phyloP scores from a whole-genome alignment of 2,329 filamentous ascomycete species.

The Fusarium aywerte region DNA sequence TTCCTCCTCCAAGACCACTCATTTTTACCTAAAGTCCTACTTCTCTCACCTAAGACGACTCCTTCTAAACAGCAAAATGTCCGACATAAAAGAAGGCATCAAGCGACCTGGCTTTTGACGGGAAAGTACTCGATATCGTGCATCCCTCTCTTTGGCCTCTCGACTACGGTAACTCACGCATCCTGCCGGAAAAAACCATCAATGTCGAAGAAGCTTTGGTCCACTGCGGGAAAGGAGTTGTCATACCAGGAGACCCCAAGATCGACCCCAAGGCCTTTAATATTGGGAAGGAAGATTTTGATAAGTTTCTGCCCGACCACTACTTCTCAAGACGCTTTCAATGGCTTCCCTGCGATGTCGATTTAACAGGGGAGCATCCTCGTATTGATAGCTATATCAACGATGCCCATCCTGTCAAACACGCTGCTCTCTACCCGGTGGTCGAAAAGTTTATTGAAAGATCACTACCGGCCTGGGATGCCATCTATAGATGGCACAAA shows the following conservation, averaged over 20 bases:
- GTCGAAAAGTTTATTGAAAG: conserved; percentile 56
- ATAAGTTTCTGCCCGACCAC: not conserved
- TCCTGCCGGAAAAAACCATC: conserved; percentile 50
- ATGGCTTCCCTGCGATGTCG: conserved; percentile 63
- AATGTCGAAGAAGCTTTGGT: conserved; percentile 54
- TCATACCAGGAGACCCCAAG: conserved; percentile 34
- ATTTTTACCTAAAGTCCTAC: too few relatives aligned
- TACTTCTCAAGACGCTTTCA: conserved; percentile 49
- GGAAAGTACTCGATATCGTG: conserved; percentile 36
- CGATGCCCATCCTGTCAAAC: conserved; percentile 59
- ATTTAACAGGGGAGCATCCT: conserved; percentile 51
- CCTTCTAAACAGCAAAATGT: too few relatives aligned
- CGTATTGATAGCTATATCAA: conserved; percentile 64
- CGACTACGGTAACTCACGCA: conserved; percentile 43
- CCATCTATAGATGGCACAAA: conserved; percentile 48
- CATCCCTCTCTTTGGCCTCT: conserved; percentile 44
- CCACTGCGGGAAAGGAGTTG: conserved; percentile 49
- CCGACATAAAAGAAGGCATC: too few relatives aligned
- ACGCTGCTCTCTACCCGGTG: conserved; percentile 53
- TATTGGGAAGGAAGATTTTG: not conserved
- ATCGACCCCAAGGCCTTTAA: not conserved
- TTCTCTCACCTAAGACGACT: too few relatives aligned
- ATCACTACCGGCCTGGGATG: conserved; percentile 60
- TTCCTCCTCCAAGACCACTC: too few relatives aligned
- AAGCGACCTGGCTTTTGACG: too few relatives aligned